phyloP scores from a whole-genome alignment of 169 alveolate genomes.

The Plasmodium relictum region DNA sequence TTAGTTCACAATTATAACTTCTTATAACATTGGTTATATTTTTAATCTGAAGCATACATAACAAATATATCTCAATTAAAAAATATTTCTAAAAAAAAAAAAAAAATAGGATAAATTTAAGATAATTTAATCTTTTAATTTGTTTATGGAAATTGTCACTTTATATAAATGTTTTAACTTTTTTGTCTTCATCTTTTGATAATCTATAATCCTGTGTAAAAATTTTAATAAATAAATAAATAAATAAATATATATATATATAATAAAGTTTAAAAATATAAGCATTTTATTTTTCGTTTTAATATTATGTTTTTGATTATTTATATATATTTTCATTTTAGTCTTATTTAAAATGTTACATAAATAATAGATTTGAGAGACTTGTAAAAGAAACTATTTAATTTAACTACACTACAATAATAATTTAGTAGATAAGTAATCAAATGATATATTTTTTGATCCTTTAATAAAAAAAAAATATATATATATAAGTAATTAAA shows the following conservation, averaged over 20 bases:
- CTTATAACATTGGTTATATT: neutral
- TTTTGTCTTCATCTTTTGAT: neutral
- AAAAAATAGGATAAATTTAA: neutral
- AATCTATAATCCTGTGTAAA: neutral
- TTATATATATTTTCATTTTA: neutral
- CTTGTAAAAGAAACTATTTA: slow-evolving; percentile 2
- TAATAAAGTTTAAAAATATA: neutral
- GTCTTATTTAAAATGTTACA: slow-evolving; percentile 2
- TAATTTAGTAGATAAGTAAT: neutral
- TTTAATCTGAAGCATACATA: neutral
- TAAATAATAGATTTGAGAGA: neutral
- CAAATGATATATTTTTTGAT: neutral
- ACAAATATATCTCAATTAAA: slow-evolving; percentile 1
- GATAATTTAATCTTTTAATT: neutral
- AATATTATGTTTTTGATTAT: no score
- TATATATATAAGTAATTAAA: neutral
- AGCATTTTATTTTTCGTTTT: no score
- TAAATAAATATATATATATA: neutral
- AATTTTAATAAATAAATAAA: neutral
- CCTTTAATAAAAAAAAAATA: neutral
- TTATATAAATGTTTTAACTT: neutral
- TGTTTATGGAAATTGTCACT: neutral
- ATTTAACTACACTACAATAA: neutral
- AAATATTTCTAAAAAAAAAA: slow-evolving; percentile 10
- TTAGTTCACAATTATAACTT: neutral